phyloP scores from a whole-genome alignment of 78 protist genomes.

The Dictyostelium citrinum region DNA sequence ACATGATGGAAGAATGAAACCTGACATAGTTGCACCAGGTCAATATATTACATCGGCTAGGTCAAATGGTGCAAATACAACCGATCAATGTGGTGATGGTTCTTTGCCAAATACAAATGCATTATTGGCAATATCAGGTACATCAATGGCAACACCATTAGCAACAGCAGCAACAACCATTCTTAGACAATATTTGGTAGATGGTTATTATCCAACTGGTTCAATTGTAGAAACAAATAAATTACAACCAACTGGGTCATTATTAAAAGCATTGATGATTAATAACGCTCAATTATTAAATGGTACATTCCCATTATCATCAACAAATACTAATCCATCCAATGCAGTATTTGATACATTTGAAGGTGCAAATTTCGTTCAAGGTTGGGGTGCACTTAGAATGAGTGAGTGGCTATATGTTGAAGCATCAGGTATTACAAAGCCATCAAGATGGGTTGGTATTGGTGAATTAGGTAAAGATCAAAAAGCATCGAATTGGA shows the following conservation, averaged over 20 bases:
- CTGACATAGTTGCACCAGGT: conserved; percentile 87
- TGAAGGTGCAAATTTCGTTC: conserved; percentile 32
- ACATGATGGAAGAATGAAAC: conserved; percentile 82
- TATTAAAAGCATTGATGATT: conserved; percentile 81
- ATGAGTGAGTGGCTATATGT: conserved; percentile 11
- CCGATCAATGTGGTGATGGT: conserved; percentile 55
- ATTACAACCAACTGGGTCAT: conserved; percentile 54
- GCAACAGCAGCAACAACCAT: conserved; percentile 81
- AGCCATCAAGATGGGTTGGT: neutral
- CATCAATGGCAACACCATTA: conserved; percentile 90
- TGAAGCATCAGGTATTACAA: neutral
- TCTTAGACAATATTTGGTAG: conserved; percentile 76
- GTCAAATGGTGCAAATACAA: conserved; percentile 39
- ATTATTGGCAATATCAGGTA: conserved; percentile 55
- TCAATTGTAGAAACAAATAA: neutral
- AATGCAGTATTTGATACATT: neutral
- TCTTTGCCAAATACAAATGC: conserved; percentile 1
- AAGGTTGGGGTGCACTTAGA: conserved; percentile 76
- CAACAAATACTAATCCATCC: neutral
- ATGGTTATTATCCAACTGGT: conserved; percentile 79
- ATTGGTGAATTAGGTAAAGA: conserved; percentile 15
- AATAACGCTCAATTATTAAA: conserved; percentile 67
- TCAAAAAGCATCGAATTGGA: neutral
- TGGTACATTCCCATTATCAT: conserved; percentile 32
- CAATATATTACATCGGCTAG: conserved; percentile 18